Conservation (phyloP, 2,329 filamentous ascomycete species). For the Alternaria longipes region DNA sequence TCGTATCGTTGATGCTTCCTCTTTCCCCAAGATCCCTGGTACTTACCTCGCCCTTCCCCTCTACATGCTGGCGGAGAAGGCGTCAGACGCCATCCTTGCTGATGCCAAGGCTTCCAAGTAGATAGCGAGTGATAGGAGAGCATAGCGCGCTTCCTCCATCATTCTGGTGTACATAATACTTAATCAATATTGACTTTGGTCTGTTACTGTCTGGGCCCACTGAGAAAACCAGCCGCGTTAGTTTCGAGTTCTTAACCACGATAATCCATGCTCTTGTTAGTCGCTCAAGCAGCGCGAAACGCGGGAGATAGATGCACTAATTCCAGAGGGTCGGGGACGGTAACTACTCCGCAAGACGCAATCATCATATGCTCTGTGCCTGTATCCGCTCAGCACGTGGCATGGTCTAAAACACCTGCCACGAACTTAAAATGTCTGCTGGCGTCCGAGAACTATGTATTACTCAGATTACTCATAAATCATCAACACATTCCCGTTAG, state of each 20-base stretch:
- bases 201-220: background rate
- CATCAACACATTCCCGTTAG: slow-evolving; percentile 44
- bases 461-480: background rate
- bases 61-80: slow-evolving; percentile 69
- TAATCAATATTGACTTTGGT: background rate
- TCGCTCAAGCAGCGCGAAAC: background rate
- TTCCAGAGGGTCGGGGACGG: background rate
- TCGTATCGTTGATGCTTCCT: slow-evolving; percentile 57
- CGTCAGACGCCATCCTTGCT: slow-evolving; percentile 64
- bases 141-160: background rate
- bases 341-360: background rate
- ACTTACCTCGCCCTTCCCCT: slow-evolving; percentile 62
- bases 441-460: background rate
- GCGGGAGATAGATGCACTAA: background rate
- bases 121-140: background rate
- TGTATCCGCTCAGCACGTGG: background rate
- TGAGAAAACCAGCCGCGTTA: background rate
- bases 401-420: background rate
- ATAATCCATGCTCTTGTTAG: background rate
- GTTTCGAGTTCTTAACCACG: background rate
- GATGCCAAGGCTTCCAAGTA: slow-evolving; percentile 17
- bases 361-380: background rate
- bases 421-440: background rate
- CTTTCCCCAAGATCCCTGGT: slow-evolving; percentile 56
- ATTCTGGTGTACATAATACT: background rate